phyloP scores from a whole-genome alignment of 768 basidiomycete species.

The Ephemerocybe angulata region DNA sequence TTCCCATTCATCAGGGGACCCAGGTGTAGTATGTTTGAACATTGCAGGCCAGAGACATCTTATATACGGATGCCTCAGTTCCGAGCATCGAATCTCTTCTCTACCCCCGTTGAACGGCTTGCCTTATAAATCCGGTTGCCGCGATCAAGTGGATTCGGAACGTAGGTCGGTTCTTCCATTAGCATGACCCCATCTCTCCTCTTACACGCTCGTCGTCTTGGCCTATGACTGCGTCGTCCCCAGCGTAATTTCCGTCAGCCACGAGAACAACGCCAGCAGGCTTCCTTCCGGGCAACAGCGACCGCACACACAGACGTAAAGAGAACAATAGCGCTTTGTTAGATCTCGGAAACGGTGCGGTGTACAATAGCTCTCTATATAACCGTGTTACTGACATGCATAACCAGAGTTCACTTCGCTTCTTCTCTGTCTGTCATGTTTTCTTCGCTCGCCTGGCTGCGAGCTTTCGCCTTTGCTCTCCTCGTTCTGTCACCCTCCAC shows the following conservation, averaged over 20 bases:
- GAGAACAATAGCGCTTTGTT: slow-evolving; percentile 12
- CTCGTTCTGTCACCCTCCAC: slow-evolving; percentile 34
- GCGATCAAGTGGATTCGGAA: too few species aligned
- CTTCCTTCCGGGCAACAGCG: neutral
- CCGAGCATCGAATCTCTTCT: too few species aligned
- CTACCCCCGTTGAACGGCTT: too few species aligned
- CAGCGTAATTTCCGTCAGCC: neutral
- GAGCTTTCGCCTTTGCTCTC: slow-evolving; percentile 44
- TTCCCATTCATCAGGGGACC: too few species aligned
- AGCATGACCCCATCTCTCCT: too few species aligned
- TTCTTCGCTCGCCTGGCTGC: slow-evolving; percentile 73
- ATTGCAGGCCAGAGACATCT: too few species aligned
- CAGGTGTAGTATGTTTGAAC: too few species aligned
- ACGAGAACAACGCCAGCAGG: neutral
- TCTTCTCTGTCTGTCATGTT: slow-evolving; percentile 48
- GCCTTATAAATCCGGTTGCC: too few species aligned
- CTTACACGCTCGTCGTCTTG: too few species aligned
- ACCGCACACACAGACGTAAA: slow-evolving; percentile 1
- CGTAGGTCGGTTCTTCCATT: too few species aligned
- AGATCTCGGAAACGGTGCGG: slow-evolving; percentile 1
- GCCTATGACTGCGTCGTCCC: too few species aligned
- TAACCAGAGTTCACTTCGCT: slow-evolving; percentile 9
- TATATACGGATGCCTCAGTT: too few species aligned
- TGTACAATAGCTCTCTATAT: slow-evolving; percentile 5
- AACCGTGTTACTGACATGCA: neutral